Evolutionary conservation across 768 basidiomycete species (phyloP), one percentile per base, ranked within the genome.

Genomic region (Collybia sordida): DNA sequence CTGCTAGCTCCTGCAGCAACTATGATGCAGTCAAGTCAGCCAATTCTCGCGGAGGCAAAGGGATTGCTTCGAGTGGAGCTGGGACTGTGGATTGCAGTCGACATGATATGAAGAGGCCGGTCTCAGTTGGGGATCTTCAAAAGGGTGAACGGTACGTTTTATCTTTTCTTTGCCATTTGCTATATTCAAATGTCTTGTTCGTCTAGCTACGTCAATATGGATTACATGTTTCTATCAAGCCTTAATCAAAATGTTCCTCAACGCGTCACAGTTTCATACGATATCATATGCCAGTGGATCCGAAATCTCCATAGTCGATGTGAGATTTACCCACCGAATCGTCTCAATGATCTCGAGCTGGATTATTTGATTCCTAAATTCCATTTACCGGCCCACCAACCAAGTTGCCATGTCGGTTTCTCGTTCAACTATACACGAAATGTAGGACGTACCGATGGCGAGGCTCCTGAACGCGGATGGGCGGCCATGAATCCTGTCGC

Each of bases 211-310:
- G 34, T 46, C 3, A 55, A 57, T 21, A 59, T 60, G 63, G 64
- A 68, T 41, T 65, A 58, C 37, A 52, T 66, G 12, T 56, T 64
- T 15, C 25, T 61, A 1, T 63, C 57, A 8, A 59, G 55, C 38
- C 38, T 67, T 8, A 24, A n/a, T 2, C 54, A 56, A 6, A 47
- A 54, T n/a, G 7, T 41, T 1, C 53, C 56, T 2, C 14, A 18
- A 1, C 18, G 24, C 0, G 21, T 64, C 2, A 28, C 59, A 14
- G 23, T 63, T 4, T 63, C 60, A 0, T 69, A 69, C 34, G 64
- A 67, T 41, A 69, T 68, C 17, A 53, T 51, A 0, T 69, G 64
- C 47, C 65, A 69, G 27, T 69, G 62, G 58, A 48, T 35, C 1
- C 54, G 47, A 17, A 60, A 67, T n/a, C 45, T 68, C 3, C n/a